Conservation (phyloP, 2,329 filamentous ascomycete genomes). For the Xylariaceae sp. region DNA sequence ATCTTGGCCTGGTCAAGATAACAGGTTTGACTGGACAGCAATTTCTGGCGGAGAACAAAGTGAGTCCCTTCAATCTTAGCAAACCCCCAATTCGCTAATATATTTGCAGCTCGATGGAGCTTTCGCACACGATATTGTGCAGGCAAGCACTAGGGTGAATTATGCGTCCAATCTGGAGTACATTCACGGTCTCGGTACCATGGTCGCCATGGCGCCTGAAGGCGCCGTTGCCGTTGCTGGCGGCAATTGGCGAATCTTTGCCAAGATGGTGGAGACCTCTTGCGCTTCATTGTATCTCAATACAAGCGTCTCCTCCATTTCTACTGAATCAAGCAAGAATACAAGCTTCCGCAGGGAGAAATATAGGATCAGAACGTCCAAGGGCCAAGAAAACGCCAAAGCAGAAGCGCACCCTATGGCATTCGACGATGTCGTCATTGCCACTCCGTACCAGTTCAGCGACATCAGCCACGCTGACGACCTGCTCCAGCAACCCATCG, state of each 20-base stretch:
- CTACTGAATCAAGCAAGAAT: slow-evolving; percentile 27
- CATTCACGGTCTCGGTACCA: slow-evolving; percentile 85
- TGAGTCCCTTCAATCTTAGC: slow-evolving; percentile 17
- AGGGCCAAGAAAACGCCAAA: slow-evolving; percentile 6
- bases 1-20: slow-evolving; percentile 61
- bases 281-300: slow-evolving; percentile 59
- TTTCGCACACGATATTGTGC: slow-evolving; percentile 79
- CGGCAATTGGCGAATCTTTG: slow-evolving; percentile 94
- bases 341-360: slow-evolving; percentile 18
- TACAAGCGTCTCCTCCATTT: slow-evolving; percentile 62
- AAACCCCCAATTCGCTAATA: neutral
- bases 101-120: slow-evolving; percentile 50
- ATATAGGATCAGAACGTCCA: slow-evolving; percentile 42
- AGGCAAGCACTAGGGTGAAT: slow-evolving; percentile 88
- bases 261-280: slow-evolving; percentile 68
- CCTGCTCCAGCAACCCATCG: slow-evolving; percentile 66
- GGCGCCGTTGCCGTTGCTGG: slow-evolving; percentile 75
- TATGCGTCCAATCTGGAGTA: slow-evolving; percentile 85
- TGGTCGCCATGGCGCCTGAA: slow-evolving; percentile 84
- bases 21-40: slow-evolving; percentile 71
- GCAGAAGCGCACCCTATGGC: slow-evolving; percentile 39
- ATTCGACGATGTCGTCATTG: slow-evolving; percentile 80
- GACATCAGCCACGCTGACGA: slow-evolving; percentile 44
- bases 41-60: slow-evolving; percentile 62
- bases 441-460: slow-evolving; percentile 78